Conservation (phyloP, 2,329 filamentous ascomycete genomes). For the Fusarium temperatum region DNA sequence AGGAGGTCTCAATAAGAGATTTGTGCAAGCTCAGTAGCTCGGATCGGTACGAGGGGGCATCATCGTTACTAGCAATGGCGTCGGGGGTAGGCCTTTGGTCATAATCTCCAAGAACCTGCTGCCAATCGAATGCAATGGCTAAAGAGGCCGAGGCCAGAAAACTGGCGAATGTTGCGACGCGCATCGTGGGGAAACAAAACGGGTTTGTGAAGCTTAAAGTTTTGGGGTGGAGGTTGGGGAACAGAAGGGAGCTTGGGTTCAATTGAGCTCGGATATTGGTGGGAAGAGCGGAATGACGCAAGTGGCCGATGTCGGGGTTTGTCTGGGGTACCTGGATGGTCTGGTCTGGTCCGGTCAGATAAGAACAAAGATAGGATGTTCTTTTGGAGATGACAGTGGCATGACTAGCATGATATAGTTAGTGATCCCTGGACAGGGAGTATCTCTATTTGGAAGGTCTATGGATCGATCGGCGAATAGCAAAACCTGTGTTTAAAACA, state of each 20-base stretch:
- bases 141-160: slow-evolving; percentile 22
- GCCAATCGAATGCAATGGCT: slow-evolving; percentile 16
- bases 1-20: slow-evolving; percentile 77
- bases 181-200: slow-evolving; percentile 17
- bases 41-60: slow-evolving; percentile 51
- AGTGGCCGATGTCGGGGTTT: slow-evolving; percentile 28
- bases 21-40: slow-evolving; percentile 77
- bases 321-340: slow-evolving; percentile 11
- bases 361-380: neutral
- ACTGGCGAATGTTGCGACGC: slow-evolving; percentile 14
- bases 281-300: slow-evolving; percentile 26
- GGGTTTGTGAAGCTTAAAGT: neutral
- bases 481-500: neutral
- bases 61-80: neutral
- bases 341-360: neutral
- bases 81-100: neutral
- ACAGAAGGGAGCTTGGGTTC: slow-evolving; percentile 12
- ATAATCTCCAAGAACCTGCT: slow-evolving; percentile 13
- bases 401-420: neutral
- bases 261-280: slow-evolving; percentile 24
- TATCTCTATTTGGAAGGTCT: neutral
- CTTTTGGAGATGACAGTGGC: neutral
- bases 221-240: slow-evolving; percentile 13
- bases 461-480: neutral
- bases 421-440: neutral